These are phyloP conservation scores for Wickerhamiella alocasiicola DNA, from an alignment of 805 yeast species.

Conservation along the genomic window DNA sequence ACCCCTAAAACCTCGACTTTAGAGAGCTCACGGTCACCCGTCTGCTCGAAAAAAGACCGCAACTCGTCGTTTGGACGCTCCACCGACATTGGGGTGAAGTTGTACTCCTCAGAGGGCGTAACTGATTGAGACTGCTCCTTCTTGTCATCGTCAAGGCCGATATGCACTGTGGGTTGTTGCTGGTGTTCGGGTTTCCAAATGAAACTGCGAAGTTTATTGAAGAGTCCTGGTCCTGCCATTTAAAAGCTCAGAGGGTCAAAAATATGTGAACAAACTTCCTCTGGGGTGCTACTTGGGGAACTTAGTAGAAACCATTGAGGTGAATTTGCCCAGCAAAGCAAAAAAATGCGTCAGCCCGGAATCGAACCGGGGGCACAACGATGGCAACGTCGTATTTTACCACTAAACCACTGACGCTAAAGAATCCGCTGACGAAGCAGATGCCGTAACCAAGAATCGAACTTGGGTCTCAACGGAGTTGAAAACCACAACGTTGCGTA, in stretches of 20 bases:
- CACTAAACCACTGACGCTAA: no score
- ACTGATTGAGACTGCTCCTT: neutral
- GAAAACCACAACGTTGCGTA: conserved; percentile 52
- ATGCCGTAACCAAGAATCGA: conserved; percentile 64
- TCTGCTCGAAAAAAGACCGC: conserved; percentile 51
- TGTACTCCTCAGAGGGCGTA: neutral
- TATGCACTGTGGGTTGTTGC: neutral
- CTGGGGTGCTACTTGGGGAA: no score
- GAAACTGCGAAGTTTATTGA: conserved; percentile 5
- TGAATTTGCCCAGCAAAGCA: neutral
- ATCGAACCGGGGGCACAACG: no score
- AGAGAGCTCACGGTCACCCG: conserved; percentile 57
- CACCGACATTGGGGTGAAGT: neutral
- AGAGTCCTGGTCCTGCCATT: conserved; percentile 6
- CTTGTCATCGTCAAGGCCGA: conserved; percentile 3
- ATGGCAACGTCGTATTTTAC: no score
- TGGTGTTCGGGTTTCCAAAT: conserved; percentile 3
- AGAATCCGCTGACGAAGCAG: no score
- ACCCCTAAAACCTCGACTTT: conserved; percentile 72
- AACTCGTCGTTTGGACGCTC: conserved; percentile 42
- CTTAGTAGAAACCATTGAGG: no score
- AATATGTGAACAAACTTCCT: no score
- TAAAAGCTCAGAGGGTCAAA: no score
- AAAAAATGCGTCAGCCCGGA: no score
- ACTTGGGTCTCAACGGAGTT: conserved; percentile 53